These are phyloP conservation scores for Noccaea caerulescens DNA, from an alignment of 345 rosid genomes.

Conservation along the genomic window DNA sequence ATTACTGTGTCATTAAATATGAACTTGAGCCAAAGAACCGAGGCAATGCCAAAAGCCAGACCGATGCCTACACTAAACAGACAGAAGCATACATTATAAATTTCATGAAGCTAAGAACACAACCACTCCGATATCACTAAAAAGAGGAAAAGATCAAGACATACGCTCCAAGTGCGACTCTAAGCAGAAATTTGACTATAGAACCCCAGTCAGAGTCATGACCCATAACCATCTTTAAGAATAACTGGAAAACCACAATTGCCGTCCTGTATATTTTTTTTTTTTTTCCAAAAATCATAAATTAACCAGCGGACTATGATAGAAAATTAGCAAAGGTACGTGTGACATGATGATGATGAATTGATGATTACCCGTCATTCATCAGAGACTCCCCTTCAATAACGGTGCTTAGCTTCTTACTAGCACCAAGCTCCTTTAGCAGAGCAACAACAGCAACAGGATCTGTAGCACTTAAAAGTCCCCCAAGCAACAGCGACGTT, in stretches of 20 bases:
- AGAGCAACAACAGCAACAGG: conserved; percentile 98
- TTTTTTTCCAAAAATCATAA: background rate
- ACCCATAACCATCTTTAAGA: conserved; percentile 84
- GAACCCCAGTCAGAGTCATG: conserved; percentile 55
- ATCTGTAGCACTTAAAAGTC: conserved; percentile 97
- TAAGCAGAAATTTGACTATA: conserved; percentile 66
- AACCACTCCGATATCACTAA: background rate
- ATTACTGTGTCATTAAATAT: conserved; percentile 93
- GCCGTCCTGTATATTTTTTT: conserved; percentile 80
- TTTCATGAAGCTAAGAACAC: background rate
- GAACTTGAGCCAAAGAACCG: conserved; percentile 92
- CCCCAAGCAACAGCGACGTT: conserved; percentile 91
- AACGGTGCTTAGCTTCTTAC: conserved; percentile 89
- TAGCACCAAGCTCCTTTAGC: conserved; percentile 95
- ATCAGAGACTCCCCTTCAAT: conserved; percentile 98
- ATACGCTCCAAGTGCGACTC: conserved; percentile 92
- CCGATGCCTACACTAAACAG: conserved; percentile 85
- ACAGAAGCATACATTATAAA: conserved; percentile 41
- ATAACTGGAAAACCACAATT: conserved; percentile 92
- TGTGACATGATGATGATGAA: background rate
- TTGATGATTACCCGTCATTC: conserved; percentile 85
- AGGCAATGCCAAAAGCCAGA: conserved; percentile 83
- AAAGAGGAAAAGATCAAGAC: conserved; percentile 47
- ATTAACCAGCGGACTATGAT: background rate
- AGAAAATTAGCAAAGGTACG: background rate